phyloP scores from a whole-genome alignment of 768 basidiomycete genomes.

The Fomitopsis pulvina region DNA sequence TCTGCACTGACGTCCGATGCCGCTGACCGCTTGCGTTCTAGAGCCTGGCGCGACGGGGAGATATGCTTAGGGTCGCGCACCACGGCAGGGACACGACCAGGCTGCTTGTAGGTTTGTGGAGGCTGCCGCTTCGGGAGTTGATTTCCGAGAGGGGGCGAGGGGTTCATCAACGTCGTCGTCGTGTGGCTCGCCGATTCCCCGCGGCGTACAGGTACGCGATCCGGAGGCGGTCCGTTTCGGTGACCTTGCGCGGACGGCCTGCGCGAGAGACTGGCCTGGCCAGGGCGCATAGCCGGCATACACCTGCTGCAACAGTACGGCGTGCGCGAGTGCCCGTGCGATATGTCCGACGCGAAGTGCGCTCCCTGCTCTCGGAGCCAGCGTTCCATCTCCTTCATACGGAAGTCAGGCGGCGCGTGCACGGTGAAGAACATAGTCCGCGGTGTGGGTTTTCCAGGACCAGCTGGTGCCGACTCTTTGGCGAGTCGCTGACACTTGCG shows the following conservation, averaged over 20 bases:
- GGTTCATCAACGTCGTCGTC: slow-evolving; percentile 6
- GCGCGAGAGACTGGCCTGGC: not conserved
- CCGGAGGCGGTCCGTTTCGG: slow-evolving; percentile 4
- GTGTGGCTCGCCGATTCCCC: slow-evolving; percentile 11
- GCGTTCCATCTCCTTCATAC: slow-evolving; percentile 72
- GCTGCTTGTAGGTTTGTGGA: not conserved
- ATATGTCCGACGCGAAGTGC: slow-evolving; percentile 9
- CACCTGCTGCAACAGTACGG: slow-evolving; percentile 17
- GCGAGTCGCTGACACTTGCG: slow-evolving; percentile 68
- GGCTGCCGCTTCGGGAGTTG: not conserved
- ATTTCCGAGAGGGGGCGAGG: not conserved
- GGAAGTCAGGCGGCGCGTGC: slow-evolving; percentile 65
- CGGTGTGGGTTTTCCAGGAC: slow-evolving; percentile 30
- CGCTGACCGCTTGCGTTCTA: not conserved
- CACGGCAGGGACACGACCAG: slow-evolving; percentile 7
- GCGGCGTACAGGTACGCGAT: slow-evolving; percentile 13
- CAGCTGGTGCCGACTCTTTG: slow-evolving; percentile 35
- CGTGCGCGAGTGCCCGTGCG: not conserved
- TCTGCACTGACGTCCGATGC: slow-evolving; percentile 3
- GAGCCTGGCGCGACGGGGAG: slow-evolving; percentile 4
- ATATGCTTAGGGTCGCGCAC: slow-evolving; percentile 8
- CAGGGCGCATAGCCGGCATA: not conserved
- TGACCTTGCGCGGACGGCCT: not conserved
- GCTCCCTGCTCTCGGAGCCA: slow-evolving; percentile 54
- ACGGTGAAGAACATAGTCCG: slow-evolving; percentile 54